A percentile compares a stretch with the other conserved stretches of the same genome.
phyloP scores from a whole-genome alignment of 129 eudicot species.

The Flaveria ramosissima region DNA sequence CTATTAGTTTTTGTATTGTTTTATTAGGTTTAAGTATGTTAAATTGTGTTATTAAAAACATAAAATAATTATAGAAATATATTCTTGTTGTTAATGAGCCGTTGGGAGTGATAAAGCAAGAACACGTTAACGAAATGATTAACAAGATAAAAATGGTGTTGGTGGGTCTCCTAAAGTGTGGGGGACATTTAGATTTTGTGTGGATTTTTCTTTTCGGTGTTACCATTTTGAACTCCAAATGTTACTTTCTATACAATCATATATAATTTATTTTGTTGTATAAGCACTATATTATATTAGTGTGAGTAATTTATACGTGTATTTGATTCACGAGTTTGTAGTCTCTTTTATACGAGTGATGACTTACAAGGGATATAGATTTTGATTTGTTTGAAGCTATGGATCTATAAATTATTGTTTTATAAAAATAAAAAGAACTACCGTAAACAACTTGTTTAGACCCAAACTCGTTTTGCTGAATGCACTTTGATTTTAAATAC shows the following conservation, averaged over 20 bases:
- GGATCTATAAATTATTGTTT: too few relatives aligned
- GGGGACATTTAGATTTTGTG: conserved; percentile 37
- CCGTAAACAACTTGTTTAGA: too few relatives aligned
- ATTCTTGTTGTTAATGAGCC: conserved; percentile 16
- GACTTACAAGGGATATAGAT: too few relatives aligned
- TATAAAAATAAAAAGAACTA: too few relatives aligned
- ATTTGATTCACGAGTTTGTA: too few relatives aligned
- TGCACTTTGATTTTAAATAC: too few relatives aligned
- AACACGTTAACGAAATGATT: conserved; percentile 37
- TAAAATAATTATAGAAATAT: neutral
- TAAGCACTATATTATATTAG: neutral
- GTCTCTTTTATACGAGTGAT: too few relatives aligned
- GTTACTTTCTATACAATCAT: neutral
- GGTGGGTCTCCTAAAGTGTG: conserved; percentile 45
- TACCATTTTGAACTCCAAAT: conserved; percentile 10
- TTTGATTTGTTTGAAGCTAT: too few relatives aligned
- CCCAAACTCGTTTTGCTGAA: too few relatives aligned
- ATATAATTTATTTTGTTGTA: neutral
- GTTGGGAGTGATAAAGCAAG: conserved; percentile 29
- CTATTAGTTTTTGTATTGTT: neutral
- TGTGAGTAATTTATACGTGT: neutral
- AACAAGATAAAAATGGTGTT: conserved; percentile 35
- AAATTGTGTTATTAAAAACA: neutral
- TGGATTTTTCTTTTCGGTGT: conserved; percentile 24
- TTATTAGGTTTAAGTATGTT: neutral